A percentile compares a stretch with the other conserved stretches of the same genome.
Conservation (phyloP, 306 rosid genomes). For the Quercus suber region DNA sequence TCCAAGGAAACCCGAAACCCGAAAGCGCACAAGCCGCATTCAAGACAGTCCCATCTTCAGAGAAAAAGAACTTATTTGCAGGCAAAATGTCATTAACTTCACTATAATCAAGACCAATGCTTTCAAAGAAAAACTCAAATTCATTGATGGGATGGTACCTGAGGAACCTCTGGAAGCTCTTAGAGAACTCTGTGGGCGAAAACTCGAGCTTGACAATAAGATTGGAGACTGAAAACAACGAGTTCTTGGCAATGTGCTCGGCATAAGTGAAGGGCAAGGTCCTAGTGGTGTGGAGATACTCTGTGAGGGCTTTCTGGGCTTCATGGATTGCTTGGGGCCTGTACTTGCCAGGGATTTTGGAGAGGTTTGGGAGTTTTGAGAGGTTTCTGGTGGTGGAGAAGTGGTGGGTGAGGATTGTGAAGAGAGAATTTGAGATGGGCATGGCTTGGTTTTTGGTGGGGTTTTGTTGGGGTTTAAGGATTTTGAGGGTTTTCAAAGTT, state of each 20-base stretch:
- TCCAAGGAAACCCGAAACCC: slow-evolving; percentile 85
- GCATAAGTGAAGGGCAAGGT: slow-evolving; percentile 60
- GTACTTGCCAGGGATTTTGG: slow-evolving; percentile 42
- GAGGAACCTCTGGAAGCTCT: slow-evolving; percentile 42
- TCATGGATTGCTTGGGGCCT: slow-evolving; percentile 35
- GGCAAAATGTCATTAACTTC: slow-evolving; percentile 42
- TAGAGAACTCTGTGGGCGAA: slow-evolving; percentile 35
- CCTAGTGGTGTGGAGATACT: slow-evolving; percentile 70
- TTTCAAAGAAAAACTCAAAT: slow-evolving; percentile 80
- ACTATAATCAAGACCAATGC: slow-evolving; percentile 56
- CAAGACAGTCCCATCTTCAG: slow-evolving; percentile 53
- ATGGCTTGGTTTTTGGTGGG: background rate
- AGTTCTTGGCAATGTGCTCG: slow-evolving; percentile 57
- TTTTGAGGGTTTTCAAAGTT: background rate
- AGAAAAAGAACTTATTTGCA: slow-evolving; percentile 57
- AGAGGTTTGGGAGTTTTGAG: slow-evolving; percentile 23
- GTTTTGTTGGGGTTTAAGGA: background rate
- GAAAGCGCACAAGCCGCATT: slow-evolving; percentile 56
- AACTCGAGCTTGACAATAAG: slow-evolving; percentile 43
- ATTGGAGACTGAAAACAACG: slow-evolving; percentile 40
- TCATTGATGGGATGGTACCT: slow-evolving; percentile 86
- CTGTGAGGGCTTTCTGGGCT: slow-evolving; percentile 56
- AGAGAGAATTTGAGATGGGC: slow-evolving; percentile 17
- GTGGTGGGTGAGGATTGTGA: slow-evolving; percentile 32
- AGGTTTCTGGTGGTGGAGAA: slow-evolving; percentile 22